Base-by-base conservation (phyloP, 1,284 basidiomycete genomes). In the Ceratobasidium sp. region DNA sequence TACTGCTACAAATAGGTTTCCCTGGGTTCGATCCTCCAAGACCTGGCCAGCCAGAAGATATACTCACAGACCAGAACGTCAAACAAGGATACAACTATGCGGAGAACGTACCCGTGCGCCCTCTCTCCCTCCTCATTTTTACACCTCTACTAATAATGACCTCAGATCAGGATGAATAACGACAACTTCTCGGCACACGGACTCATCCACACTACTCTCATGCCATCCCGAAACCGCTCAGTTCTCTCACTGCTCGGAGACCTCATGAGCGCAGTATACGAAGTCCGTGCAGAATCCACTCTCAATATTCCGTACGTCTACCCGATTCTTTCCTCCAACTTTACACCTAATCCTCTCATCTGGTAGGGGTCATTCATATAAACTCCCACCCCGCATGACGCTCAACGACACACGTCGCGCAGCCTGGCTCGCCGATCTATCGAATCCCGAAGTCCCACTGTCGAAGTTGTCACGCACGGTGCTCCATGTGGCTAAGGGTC, bases 401-500 rank as follows among this genome's bases (percentile, higher is more conserved):
- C 89, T 97, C 56, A 97, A 96, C 82, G 97, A 98, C 81, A 87
- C 91, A 13, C 97, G 96, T 84, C 91, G 96, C 5, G 90, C 94
- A 81, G 89, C 94, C 23, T 99, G 97, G 93, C 94, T 98, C 82
- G 90, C 91, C 12, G 97, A 99, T 82, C 91, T 99, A 20, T 95
- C 97, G 18, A 94, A 98, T 82, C 93, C 96, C 0, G 87, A 91
- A 33, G 93, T 99, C 2, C 97, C 98, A 0, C 89, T 99, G 4
- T 88, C 93, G 80, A 97, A 95, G 81, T 89, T 99, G 5, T 81
- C 93, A 18, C 95, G 94, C 83, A 95, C 92, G 82, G 94, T 99
- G 0, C 97, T 97, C 0, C 96, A 99, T 83, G 96, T 96, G 0
- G 95, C 94, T 53, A 96, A 96, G 84, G 97, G 96, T 2, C 92